Base-by-base conservation (phyloP, 306 rosid genomes). In the Rosa chinensis region DNA sequence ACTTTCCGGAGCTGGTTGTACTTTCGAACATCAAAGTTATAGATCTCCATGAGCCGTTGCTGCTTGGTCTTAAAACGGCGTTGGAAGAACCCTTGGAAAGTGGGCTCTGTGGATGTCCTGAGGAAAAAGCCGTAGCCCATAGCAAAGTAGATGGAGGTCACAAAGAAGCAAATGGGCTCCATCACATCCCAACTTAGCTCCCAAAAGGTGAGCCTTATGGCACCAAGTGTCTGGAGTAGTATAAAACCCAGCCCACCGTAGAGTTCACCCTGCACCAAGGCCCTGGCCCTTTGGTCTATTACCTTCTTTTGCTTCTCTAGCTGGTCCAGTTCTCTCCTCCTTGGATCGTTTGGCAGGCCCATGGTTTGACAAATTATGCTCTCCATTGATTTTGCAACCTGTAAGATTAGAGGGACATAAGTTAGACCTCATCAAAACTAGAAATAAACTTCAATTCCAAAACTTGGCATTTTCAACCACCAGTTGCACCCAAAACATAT, bases 131-230 rank as follows among this genome's bases (percentile, higher is more conserved):
- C 79, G 28, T 91, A 95, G 0, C 90, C 92, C 0, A 95, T 44
- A 21, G 68, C 87, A 47, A 89, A 89, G 62, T 90, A 79, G 1
- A 91, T 20, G 2, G 97, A 90, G 0, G 94, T 77, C 2, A 84
- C 80, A 25, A 95, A 95, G 85, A 95, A 95, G 78, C 99, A 95
- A 40, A 93, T 90, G 77, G 99, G 99, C 58, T 95, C 99, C 99
- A 95, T 95, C 21, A 95, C 98, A 77, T 95, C 99, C 98, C 99
- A 95, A 5, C 88, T 91, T 10, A 95, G 82, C 79, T 95, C 99
- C 97, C 98, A 95, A 50, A 95, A 95, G 0, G 98, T 95, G 7
- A 95, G 92, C 85, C 98, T 88, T 89, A 93, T 90, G 74, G 91
- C 90, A 5, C 87, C 93, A 17, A 88, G 55, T 1, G 92, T 92